Evolutionary conservation across 2,329 filamentous ascomycete genomes (phyloP).

Genomic region (Ascochyta pisi): DNA sequence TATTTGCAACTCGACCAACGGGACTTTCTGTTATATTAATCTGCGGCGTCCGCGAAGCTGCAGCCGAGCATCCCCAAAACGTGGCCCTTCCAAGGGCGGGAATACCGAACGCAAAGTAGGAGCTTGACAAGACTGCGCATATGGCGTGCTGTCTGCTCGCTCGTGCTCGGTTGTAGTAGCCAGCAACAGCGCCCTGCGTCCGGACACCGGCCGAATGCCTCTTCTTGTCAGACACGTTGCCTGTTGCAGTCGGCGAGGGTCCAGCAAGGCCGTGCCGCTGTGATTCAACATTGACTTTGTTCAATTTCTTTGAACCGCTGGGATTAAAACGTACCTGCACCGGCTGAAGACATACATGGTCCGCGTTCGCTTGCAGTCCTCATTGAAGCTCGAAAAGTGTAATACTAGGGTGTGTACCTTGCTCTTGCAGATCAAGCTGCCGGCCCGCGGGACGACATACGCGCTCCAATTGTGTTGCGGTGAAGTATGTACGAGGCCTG

Average conservation of each 20-base stretch:
- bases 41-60: constrained; percentile 7
- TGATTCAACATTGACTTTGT: constrained; percentile 32
- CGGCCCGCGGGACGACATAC: constrained; percentile 44
- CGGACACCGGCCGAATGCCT: constrained; percentile 24
- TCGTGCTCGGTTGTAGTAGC: constrained; percentile 19
- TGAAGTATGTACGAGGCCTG: constrained; percentile 32
- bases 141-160: constrained; percentile 22
- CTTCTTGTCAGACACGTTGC: constrained; percentile 35
- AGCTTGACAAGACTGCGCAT: constrained; percentile 21
- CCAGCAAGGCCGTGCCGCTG: constrained; percentile 23
- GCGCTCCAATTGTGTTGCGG: constrained; percentile 35
- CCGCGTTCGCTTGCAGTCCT: constrained; percentile 39
- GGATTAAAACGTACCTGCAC: constrained; percentile 39
- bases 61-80: constrained; percentile 19
- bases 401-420: constrained; percentile 42
- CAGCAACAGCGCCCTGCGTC: constrained; percentile 26
- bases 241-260: constrained; percentile 29
- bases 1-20: constrained; percentile 2
- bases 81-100: constrained; percentile 16
- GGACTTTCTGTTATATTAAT: constrained; percentile 9
- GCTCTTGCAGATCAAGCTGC: constrained; percentile 47
- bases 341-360: constrained; percentile 46
- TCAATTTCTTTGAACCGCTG: constrained; percentile 42
- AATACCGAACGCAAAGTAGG: constrained; percentile 16
- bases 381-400: constrained; percentile 36